These are phyloP conservation scores for Globisporangium ultimum DNA, from an alignment of 352 stramenopile species.

Conservation along the genomic window DNA sequence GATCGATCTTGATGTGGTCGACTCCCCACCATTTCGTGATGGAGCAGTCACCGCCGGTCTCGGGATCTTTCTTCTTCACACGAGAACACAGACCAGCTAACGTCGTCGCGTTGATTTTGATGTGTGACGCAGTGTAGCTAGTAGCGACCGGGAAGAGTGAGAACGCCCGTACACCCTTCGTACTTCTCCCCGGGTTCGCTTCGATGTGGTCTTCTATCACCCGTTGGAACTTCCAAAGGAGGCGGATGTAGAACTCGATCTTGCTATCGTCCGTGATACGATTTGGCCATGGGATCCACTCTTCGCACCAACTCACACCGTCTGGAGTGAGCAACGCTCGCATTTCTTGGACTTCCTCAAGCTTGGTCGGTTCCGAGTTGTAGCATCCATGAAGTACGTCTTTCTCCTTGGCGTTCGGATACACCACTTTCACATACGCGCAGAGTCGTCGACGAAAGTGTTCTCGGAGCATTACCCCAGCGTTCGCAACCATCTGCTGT, in stretches of 20 bases:
- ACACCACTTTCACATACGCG: slow-evolving; percentile 9
- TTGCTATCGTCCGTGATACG: slow-evolving; percentile 12
- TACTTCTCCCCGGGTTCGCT: slow-evolving; percentile 2
- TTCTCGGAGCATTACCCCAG: slow-evolving; percentile 12
- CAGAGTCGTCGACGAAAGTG: slow-evolving; percentile 15
- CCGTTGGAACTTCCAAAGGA: slow-evolving; percentile 11
- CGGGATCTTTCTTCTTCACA: slow-evolving; percentile 3
- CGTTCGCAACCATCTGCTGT: slow-evolving; percentile 10
- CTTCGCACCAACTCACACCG: slow-evolving; percentile 8
- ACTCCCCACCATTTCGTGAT: slow-evolving; percentile 6
- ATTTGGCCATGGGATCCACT: slow-evolving; percentile 14
- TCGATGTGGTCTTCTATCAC: slow-evolving; percentile 12
- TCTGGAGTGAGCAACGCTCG: slow-evolving; percentile 1
- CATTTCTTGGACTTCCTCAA: slow-evolving; percentile 7
- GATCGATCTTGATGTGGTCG: neutral
- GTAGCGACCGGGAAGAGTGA: slow-evolving; percentile 13
- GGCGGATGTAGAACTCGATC: slow-evolving; percentile 8
- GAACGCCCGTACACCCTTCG: slow-evolving; percentile 11
- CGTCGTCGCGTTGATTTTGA: slow-evolving; percentile 16
- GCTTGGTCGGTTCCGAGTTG: neutral
- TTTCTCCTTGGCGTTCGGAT: slow-evolving; percentile 12
- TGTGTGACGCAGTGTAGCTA: neutral
- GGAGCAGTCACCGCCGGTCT: neutral
- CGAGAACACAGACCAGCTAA: slow-evolving; percentile 10
- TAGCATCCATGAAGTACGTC: slow-evolving; percentile 9